Evolutionary conservation across 257 asterid species (phyloP), one percentile per base, ranked within the genome.

Genomic region (Petrea volubilis): DNA sequence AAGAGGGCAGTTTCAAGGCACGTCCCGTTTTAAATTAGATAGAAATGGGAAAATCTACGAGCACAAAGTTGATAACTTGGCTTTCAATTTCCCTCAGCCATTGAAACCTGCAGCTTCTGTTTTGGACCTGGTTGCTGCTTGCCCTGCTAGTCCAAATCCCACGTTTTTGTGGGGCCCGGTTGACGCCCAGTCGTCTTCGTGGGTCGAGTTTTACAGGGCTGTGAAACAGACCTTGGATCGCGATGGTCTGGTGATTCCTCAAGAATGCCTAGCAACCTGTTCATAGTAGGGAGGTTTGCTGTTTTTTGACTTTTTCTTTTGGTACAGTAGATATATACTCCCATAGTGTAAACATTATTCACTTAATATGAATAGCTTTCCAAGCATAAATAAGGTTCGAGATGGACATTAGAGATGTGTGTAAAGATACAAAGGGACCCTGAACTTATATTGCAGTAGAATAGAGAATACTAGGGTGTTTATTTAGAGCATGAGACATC

Each of bases 61-160:
- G 82, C 98, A 90, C 81, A 90, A 81, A 66, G 96, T 93, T 25
- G 98, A 93, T 75, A 88, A 87, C 55, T 61, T 90, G 81, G 97
- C 96, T 1, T 88, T 90, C 87, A 90, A 78, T 70, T 80, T 93
- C 66, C 95, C 97, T 0, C 92, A 73, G 79, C 64, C 78, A 14
- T 60, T 88, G 24, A 88, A 74, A 59, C 95, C 95, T 17, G 89
- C 96, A 6, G 88, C 89, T 46, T 84, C 89, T 34, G 87, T 93
- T 56, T 75, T 88, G 67, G 95, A 93, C 85, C 69, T 88, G 74
- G 97, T 90, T 60, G 64, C 82, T 2, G 82, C 94, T 25, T 85
- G 86, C 70, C 96, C 98, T 56, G 86, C 97, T 58, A 82, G 82
- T 43, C 96, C 97, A 5, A 85, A 83, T 60, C 96, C 93, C 3